phyloP scores from a whole-genome alignment of 352 stramenopile genomes.

The Phytophthora boehmeriae region DNA sequence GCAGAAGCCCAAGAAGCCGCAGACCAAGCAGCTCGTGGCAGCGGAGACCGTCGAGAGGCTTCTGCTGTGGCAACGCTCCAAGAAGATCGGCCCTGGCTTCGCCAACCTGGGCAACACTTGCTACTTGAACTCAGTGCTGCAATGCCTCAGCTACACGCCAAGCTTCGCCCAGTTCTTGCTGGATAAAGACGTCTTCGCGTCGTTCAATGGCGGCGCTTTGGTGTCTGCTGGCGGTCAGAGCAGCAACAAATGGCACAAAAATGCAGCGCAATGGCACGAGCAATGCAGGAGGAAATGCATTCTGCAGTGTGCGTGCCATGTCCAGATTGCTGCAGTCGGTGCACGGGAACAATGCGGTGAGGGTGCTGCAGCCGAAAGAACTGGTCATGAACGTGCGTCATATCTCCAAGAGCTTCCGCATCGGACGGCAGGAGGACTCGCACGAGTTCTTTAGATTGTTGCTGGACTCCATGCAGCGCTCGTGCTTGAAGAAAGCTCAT shows the following conservation, averaged over 20 bases:
- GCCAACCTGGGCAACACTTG: slow-evolving; percentile 96
- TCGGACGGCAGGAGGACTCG: slow-evolving; percentile 90
- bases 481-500: slow-evolving; percentile 68
- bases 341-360: slow-evolving; percentile 43
- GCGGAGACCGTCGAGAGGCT: slow-evolving; percentile 53
- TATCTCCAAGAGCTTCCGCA: slow-evolving; percentile 86
- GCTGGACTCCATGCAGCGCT: slow-evolving; percentile 87
- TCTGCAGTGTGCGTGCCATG: slow-evolving; percentile 72
- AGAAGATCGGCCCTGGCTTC: slow-evolving; percentile 82
- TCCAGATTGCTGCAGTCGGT: slow-evolving; percentile 69
- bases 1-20: slow-evolving; percentile 27
- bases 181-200: slow-evolving; percentile 51
- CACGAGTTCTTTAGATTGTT: slow-evolving; percentile 93
- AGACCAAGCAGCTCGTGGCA: slow-evolving; percentile 49
- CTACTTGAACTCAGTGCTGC: slow-evolving; percentile 94
- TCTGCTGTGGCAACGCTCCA: slow-evolving; percentile 63
- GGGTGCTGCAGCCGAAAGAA: slow-evolving; percentile 78
- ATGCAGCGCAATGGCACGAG: slow-evolving; percentile 16
- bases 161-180: slow-evolving; percentile 91
- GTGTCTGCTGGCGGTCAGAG: slow-evolving; percentile 12
- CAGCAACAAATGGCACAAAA: slow-evolving; percentile 38
- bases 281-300: slow-evolving; percentile 41
- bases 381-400: slow-evolving; percentile 88
- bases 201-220: slow-evolving; percentile 32
- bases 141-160: slow-evolving; percentile 87